These are phyloP conservation scores for Mytilinidion resinicola DNA, from an alignment of 495 filamentous ascomycete genomes.

Conservation along the genomic window DNA sequence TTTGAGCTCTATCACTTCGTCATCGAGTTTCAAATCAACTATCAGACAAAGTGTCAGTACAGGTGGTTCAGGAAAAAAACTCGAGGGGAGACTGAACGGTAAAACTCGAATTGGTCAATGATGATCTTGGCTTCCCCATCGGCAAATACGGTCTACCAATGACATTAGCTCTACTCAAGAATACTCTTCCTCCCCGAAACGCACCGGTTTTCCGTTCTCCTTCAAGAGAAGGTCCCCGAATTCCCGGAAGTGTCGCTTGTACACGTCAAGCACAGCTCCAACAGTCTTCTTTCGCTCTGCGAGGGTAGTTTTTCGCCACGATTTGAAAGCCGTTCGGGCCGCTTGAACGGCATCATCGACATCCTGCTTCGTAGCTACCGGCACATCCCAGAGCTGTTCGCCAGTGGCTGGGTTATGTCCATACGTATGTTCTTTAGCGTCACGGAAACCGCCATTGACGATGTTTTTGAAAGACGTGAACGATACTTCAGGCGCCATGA, in stretches of 20 bases:
- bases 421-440: conserved; percentile 32
- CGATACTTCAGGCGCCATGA: background rate
- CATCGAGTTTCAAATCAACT: conserved; percentile 7
- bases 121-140: conserved; percentile 16
- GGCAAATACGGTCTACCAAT: conserved; percentile 17
- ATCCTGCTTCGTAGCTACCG: conserved; percentile 47
- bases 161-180: background rate
- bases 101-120: conserved; percentile 16
- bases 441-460: conserved; percentile 42
- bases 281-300: conserved; percentile 51
- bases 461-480: conserved; percentile 44
- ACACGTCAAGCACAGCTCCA: conserved; percentile 45
- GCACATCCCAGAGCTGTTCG: conserved; percentile 48
- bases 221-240: conserved; percentile 46
- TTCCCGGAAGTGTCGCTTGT: conserved; percentile 39
- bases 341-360: conserved; percentile 48
- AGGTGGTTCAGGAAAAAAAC: background rate
- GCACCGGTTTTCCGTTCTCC: conserved; percentile 54
- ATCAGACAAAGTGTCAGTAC: background rate
- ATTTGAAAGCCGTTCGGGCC: conserved; percentile 44
- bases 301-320: conserved; percentile 46
- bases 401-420: conserved; percentile 48
- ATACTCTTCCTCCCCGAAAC: background rate
- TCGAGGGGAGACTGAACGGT: conserved; percentile 8
- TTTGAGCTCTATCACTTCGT: conserved; percentile 30